Evolutionary conservation across 2,329 filamentous ascomycete species (phyloP).

Genomic region (Elsinoe necatrix): DNA sequence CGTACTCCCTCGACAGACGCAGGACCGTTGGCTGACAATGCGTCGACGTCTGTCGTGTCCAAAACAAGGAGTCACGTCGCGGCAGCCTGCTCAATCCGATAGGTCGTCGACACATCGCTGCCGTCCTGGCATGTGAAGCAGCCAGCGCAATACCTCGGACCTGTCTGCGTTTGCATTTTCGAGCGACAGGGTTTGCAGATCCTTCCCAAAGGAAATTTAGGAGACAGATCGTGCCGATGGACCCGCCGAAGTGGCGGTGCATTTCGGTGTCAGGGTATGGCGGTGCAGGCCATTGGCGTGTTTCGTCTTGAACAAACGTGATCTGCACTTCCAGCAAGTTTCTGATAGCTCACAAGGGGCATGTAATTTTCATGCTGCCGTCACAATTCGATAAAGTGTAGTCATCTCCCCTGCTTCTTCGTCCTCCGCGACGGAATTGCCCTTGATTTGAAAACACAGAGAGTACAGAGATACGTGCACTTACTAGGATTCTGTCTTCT

Average conservation of each 20-base stretch:
- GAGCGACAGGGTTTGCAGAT: constrained; percentile 8
- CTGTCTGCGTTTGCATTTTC: constrained; percentile 2
- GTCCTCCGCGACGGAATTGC: background rate
- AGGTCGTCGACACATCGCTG: background rate
- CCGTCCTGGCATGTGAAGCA: background rate
- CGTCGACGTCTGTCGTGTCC: background rate
- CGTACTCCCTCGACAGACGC: background rate
- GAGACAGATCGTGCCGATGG: constrained; percentile 2
- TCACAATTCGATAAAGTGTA: background rate
- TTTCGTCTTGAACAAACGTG: background rate
- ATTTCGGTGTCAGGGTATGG: background rate
- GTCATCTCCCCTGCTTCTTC: background rate
- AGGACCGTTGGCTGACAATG: constrained; percentile 7
- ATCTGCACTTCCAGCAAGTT: background rate
- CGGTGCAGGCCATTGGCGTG: constrained; percentile 8
- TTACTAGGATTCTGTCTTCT: background rate
- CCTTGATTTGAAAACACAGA: background rate
- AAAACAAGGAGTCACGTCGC: background rate
- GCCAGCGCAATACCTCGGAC: background rate
- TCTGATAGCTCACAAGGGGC: background rate
- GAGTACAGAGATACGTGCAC: background rate
- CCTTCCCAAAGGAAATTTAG: background rate
- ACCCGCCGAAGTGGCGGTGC: constrained; percentile 8
- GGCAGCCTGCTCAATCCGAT: constrained; percentile 8
- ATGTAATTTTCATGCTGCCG: background rate